Base-by-base conservation (phyloP, 176 grass and related monocot species). In the Eragrostis nindensis region DNA sequence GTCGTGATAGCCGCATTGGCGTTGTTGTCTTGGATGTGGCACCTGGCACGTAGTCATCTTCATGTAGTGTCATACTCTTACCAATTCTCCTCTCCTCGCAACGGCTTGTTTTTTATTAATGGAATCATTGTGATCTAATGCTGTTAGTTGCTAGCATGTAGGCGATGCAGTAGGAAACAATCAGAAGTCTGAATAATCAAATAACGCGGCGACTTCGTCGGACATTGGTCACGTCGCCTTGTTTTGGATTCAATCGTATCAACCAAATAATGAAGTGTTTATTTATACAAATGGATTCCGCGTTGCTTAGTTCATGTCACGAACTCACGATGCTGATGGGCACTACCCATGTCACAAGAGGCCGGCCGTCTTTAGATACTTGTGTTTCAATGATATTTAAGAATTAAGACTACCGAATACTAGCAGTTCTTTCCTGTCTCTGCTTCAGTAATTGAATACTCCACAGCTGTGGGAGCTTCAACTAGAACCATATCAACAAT, bases 281-380 rank as follows among this genome's bases (percentile, higher is more conserved):
- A 24, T 80, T 55, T 29, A 80, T 56, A 32, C n/a, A 56, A 68
- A 41, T 46, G 16, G 46, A 14, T 22, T 80, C 44, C 69, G 70
- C 53, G 39, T 81, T 69, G 7, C 69, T 56, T 83, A 59, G 84
- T 74, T 89, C 72, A 71, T 85, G 87, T 54, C 83, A 64, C 26
- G 38, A 80, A 82, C 82, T 54, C 83, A 56, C 26, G 38, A 64
- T 70, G 70, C 78, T 69, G 83, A 53, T 64, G 75, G 46, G 55
- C 63, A 71, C 77, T 86, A 78, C 61, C 78, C 72, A 22, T 72
- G 78, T 73, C 78, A 77, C 78, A 89, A 86, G 77, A 78, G 73
- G 73, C 66, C 49, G 87, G 83, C 66, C 80, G 46, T 82, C 57
- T 72, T 77, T 21, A 36, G 30, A 89, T 82, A 88, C 73, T 56